Conservation (phyloP, 2,329 filamentous ascomycete species). For the Coniochaeta hoffmannii region DNA sequence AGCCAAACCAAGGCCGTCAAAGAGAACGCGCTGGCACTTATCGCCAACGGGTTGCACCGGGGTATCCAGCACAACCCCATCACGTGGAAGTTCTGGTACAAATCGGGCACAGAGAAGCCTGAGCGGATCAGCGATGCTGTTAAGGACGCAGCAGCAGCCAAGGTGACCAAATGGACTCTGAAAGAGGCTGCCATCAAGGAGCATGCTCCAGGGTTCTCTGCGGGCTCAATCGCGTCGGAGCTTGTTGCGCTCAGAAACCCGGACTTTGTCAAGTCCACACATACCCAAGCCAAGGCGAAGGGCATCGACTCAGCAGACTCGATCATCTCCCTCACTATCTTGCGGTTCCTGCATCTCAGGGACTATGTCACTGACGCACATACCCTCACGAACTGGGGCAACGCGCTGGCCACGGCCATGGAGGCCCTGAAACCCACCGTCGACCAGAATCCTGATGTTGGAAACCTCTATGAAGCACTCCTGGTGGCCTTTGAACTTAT, state of each 20-base stretch:
- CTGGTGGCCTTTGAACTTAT: slow-evolving; percentile 83
- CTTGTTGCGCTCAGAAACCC: slow-evolving; percentile 61
- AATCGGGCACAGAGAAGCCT: not conserved
- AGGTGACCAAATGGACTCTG: slow-evolving; percentile 63
- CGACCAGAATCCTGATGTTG: slow-evolving; percentile 33
- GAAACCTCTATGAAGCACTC: slow-evolving; percentile 63
- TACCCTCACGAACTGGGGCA: slow-evolving; percentile 76
- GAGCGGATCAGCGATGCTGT: slow-evolving; percentile 55
- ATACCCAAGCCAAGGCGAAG: slow-evolving; percentile 49
- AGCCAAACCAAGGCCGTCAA: slow-evolving; percentile 67
- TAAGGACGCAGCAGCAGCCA: slow-evolving; percentile 3
- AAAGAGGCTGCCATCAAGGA: slow-evolving; percentile 48
- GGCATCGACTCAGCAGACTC: slow-evolving; percentile 62
- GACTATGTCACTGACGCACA: slow-evolving; percentile 77
- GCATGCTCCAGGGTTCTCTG: slow-evolving; percentile 33
- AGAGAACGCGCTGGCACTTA: slow-evolving; percentile 67
- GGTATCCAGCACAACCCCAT: slow-evolving; percentile 78
- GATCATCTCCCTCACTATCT: slow-evolving; percentile 65
- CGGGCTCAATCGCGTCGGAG: slow-evolving; percentile 48
- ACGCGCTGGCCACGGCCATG: slow-evolving; percentile 65
- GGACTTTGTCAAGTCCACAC: slow-evolving; percentile 62
- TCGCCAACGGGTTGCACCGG: slow-evolving; percentile 73
- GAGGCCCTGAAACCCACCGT: slow-evolving; percentile 50
- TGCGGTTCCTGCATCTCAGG: slow-evolving; percentile 83
- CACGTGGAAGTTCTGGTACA: slow-evolving; percentile 74